These are phyloP conservation scores for Candida labiduridarum DNA, from an alignment of 1,139 yeast genomes.

Conservation along the genomic window DNA sequence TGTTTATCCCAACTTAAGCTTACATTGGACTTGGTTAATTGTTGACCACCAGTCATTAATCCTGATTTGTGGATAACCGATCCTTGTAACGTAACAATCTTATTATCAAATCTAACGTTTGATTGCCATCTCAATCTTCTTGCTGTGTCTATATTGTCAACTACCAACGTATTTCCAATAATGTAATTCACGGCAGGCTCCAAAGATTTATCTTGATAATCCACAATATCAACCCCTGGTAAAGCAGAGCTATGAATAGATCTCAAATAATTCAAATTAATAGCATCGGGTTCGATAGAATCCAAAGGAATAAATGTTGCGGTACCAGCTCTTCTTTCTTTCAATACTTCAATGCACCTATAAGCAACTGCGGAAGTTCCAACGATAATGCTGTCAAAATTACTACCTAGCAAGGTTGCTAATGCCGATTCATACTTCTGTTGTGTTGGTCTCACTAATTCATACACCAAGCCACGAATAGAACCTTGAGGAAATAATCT, in stretches of 20 bases:
- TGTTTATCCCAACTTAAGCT: constrained; percentile 70
- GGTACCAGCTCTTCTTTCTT: constrained; percentile 83
- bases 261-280: constrained; percentile 60
- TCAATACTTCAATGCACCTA: constrained; percentile 78
- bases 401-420: constrained; percentile 75
- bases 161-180: constrained; percentile 80
- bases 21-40: constrained; percentile 36
- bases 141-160: constrained; percentile 71
- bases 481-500: constrained; percentile 69
- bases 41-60: constrained; percentile 87
- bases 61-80: constrained; percentile 84
- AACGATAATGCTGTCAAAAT: constrained; percentile 82
- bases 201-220: constrained; percentile 60
- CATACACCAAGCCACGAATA: constrained; percentile 78
- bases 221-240: constrained; percentile 74
- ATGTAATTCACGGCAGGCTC: constrained; percentile 83
- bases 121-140: constrained; percentile 70
- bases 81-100: constrained; percentile 83
- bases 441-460: constrained; percentile 78
- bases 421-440: constrained; percentile 77
- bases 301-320: constrained; percentile 91
- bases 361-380: constrained; percentile 76
- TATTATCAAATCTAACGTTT: constrained; percentile 50
- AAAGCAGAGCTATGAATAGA: constrained; percentile 57
- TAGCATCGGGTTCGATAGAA: constrained; percentile 57